Percentiles rank a stretch among this genome's conserved stretches.
These are phyloP conservation scores for Lipomyces starkeyi DNA, from an alignment of 805 yeast genomes.

Conservation along the genomic window DNA sequence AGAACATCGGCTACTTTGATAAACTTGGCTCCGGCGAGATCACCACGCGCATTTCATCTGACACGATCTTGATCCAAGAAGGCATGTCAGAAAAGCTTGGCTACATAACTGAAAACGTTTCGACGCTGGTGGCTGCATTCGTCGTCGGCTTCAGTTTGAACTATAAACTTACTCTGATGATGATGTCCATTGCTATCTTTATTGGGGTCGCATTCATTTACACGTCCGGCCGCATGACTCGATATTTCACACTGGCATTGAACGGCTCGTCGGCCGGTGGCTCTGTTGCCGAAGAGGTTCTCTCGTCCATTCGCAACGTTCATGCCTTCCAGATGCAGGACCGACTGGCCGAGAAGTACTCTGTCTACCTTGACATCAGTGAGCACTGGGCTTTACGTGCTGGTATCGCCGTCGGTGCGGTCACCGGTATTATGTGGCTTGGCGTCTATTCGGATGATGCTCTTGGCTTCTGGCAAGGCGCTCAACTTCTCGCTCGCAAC, in stretches of 20 bases:
- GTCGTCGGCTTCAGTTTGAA: conserved; percentile 37
- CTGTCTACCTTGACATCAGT: conserved; percentile 33
- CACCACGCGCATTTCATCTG: conserved; percentile 43
- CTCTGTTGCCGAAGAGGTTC: conserved; percentile 43
- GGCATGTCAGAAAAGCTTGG: conserved; percentile 44
- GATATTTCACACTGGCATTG: conserved; percentile 30
- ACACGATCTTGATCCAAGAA: conserved; percentile 42
- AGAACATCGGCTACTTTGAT: conserved; percentile 43
- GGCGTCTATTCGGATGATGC: conserved; percentile 50
- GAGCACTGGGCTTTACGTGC: conserved; percentile 37
- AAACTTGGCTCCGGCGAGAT: conserved; percentile 43
- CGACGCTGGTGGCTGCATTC: conserved; percentile 41
- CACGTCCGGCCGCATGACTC: conserved; percentile 37
- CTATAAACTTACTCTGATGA: conserved; percentile 39
- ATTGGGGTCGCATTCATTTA: conserved; percentile 32
- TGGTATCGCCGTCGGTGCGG: conserved; percentile 42
- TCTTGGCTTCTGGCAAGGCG: conserved; percentile 53
- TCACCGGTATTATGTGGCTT: conserved; percentile 51
- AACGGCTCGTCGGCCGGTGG: conserved; percentile 44
- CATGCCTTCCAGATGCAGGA: conserved; percentile 43
- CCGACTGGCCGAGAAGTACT: conserved; percentile 39
- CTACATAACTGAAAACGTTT: conserved; percentile 37
- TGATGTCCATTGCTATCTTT: conserved; percentile 36
- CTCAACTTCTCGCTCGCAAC: conserved; percentile 47
- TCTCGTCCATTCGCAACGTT: conserved; percentile 43